These are phyloP conservation scores for Trametes pubescens DNA, from an alignment of 1,284 basidiomycete genomes.

Conservation along the genomic window DNA sequence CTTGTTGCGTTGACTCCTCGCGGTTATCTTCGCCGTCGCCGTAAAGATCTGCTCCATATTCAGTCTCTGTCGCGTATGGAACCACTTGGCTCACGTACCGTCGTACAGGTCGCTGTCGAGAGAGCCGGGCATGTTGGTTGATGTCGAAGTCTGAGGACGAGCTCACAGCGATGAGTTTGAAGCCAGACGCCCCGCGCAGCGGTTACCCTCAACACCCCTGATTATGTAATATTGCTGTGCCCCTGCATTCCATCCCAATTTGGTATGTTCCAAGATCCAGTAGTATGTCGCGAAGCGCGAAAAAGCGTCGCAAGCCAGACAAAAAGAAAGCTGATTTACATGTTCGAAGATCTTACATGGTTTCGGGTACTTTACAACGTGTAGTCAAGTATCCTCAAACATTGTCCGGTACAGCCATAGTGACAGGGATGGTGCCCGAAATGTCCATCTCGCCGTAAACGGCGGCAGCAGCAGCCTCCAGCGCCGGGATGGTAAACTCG, in stretches of 20 bases:
- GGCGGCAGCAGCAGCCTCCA: conserved; percentile 53
- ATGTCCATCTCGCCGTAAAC: conserved; percentile 52
- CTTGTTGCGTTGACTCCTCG: conserved; percentile 26
- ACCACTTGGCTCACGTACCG: conserved; percentile 25
- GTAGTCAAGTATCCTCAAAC: background rate
- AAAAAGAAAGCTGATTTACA: background rate
- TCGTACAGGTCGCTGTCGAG: conserved; percentile 40
- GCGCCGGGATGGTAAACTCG: conserved; percentile 62
- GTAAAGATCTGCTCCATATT: conserved; percentile 31
- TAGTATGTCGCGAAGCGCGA: too few species aligned
- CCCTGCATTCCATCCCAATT: background rate
- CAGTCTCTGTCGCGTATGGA: background rate
- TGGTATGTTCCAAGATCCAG: conserved; percentile 2
- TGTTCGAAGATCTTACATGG: too few species aligned
- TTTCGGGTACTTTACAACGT: too few species aligned
- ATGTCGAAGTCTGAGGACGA: conserved; percentile 6
- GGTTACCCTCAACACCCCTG: background rate
- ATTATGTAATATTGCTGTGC: conserved; percentile 21
- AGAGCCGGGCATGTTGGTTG: conserved; percentile 34
- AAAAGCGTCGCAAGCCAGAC: background rate
- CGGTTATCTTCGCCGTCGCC: conserved; percentile 37
- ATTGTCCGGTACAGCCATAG: background rate
- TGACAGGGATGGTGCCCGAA: conserved; percentile 52
- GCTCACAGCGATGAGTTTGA: background rate
- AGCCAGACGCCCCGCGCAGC: background rate